Base-by-base conservation (phyloP, 2,329 filamentous ascomycete species). In the Epicoccum nigrum region DNA sequence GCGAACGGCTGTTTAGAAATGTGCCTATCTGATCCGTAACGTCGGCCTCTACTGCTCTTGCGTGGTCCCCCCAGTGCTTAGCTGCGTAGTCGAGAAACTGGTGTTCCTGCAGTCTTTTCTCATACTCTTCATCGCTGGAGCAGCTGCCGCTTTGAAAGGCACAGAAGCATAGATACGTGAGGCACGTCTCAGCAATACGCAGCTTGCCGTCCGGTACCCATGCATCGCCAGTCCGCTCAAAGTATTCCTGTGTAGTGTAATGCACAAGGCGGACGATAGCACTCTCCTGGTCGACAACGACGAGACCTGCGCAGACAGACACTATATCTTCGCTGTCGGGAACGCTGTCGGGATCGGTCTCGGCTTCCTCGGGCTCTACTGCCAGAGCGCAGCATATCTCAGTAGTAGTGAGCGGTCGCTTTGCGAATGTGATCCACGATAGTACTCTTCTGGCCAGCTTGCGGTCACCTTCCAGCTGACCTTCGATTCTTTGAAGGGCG, bases 401-500 rank as follows among this genome's bases (percentile, higher is more conserved):
- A 2, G 6, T 12, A 9, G 32, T 57, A 11, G 54, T 60, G n/a
- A 64, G 52, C 15, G 44, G 49, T 17, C 51, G 21, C 28, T 46
- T 34, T 6, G 59, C 58, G 32, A 20, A 55, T 8, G 54, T 47
- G 23, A 64, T 58, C 62, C 56, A 64, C 4, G 52, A 52, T 8
- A 64, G 44, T 20, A 55, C 43, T 12, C 42, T 41, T 21, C 67
- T 74, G 0, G 79, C 79, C 31, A 79, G 63, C 0, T 69, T 47
- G n/a, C 34, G 30, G 8, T 69, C 55, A 3, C 68, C 72, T 1
- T 42, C 1, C 0, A 57, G 8, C 39, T 82, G 78, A 0, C 57
- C 50, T n/a, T 73, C 41, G 21, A 82, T 79, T 16, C 78, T 64
- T 2, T 73, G 31, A 63, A 82, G 76, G 0, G 75, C 72, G 0